Base-by-base conservation (phyloP, 1,284 basidiomycete genomes). In the Coniophora puteana region DNA sequence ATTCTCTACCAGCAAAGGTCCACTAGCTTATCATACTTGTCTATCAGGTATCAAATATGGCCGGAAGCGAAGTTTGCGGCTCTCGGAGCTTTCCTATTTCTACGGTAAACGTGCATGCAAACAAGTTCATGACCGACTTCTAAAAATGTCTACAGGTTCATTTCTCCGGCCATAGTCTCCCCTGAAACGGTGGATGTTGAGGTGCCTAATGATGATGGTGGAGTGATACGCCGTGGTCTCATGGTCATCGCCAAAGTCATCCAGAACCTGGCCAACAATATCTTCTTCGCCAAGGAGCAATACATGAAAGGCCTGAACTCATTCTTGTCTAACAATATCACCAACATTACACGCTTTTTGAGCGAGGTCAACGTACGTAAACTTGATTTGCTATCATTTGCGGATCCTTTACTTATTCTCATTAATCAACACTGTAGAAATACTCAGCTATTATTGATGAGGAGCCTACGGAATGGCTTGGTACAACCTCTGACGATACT, bases 221-320 rank as follows among this genome's bases (percentile, higher is more conserved):
- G 69, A 51, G 62, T 73, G 45, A 65, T 89, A 32, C 82, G 89
- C 21, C 78, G 86, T 37, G 90, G 89, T 3, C 68, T 95, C 17
- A 82, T 91, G 68, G 67, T 89, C 38, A 86, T 95, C 47, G 89
- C 90, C 27, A 94, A 93, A 63, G 84, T 95, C 42, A 84, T 94
- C 36, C 91, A 95, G 62, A 93, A 92, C 56, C 66, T 95, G 24
- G 90, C 91, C 11, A 96, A 95, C 66, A 94, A 95, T 51, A 87
- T 94, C 28, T 80, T 89, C 51, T 94, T 94, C 51, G 89, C 87
- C 22, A 89, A 90, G 58, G 92, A 94, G 55, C 76, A 80, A 3
- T 83, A 91, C 53, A 91, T 93, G 87, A 80, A 80, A 34, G 72
- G 77, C 17, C 62, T 94, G 41, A 94, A 94, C 58, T 70, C 76